A percentile compares a stretch with the other conserved stretches of the same genome.
Conservation (phyloP, 257 asterid species). For the Osmanthus fragrans region DNA sequence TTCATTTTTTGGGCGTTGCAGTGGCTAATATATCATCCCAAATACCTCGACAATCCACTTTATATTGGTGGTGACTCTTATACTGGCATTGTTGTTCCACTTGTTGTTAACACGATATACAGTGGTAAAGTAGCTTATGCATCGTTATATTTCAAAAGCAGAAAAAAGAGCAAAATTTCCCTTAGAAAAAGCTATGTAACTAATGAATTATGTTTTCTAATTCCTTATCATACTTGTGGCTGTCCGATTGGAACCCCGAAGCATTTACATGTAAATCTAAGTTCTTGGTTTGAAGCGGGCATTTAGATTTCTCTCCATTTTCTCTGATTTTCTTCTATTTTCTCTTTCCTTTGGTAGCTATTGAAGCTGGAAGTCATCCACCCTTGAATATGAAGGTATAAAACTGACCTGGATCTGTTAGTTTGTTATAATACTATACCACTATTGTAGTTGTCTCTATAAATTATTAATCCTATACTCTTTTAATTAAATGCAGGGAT, state of each 20-base stretch:
- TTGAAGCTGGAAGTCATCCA: constrained; percentile 31
- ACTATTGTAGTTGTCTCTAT: background rate
- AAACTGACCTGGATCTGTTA: background rate
- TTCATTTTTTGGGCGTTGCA: constrained; percentile 12
- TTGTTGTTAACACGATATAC: constrained; percentile 22
- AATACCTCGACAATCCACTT: constrained; percentile 32
- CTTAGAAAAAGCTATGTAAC: background rate
- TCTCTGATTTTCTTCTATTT: background rate
- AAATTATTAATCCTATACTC: background rate
- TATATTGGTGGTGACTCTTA: constrained; percentile 38
- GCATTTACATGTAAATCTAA: too few species aligned
- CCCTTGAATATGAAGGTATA: constrained; percentile 31
- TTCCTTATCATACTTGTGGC: too few species aligned
- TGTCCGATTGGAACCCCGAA: too few species aligned
- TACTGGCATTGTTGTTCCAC: constrained; percentile 24
- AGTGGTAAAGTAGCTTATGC: constrained; percentile 14
- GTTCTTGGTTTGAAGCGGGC: too few species aligned
- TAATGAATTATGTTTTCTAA: background rate
- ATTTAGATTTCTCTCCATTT: background rate
- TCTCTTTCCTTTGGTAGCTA: constrained; percentile 18
- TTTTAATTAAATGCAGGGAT: constrained; percentile 28
- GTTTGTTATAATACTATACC: background rate
- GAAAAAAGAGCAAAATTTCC: background rate
- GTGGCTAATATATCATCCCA: constrained; percentile 41
- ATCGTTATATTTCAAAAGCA: background rate